A percentile compares a stretch with the other conserved stretches of the same genome.
Evolutionary conservation across 768 basidiomycete genomes (phyloP).

Genomic region (Hygrocybe coccinea): DNA sequence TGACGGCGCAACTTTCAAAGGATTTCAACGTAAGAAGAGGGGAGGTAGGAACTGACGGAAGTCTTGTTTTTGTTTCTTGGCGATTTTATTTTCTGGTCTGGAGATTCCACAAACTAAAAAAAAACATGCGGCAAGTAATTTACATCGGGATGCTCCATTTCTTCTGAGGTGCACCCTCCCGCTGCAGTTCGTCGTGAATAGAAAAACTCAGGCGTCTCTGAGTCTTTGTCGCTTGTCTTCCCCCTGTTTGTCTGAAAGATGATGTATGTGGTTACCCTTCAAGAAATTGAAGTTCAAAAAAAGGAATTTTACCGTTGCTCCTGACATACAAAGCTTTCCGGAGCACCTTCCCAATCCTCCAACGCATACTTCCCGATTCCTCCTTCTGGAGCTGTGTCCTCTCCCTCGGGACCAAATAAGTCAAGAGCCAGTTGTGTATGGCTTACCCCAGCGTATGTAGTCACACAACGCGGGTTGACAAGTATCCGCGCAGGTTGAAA

Average conservation of each 20-base stretch:
- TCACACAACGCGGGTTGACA: slow-evolving; percentile 94
- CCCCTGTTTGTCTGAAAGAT: slow-evolving; percentile 67
- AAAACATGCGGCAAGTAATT: not conserved
- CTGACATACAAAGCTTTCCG: slow-evolving; percentile 97
- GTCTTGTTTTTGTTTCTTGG: no score
- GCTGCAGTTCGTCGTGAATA: slow-evolving; percentile 64
- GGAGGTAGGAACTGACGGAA: not conserved
- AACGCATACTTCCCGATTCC: slow-evolving; percentile 70
- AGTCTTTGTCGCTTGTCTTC: slow-evolving; percentile 84
- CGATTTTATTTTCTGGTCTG: no score
- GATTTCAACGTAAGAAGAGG: slow-evolving; percentile 33
- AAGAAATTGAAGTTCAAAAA: slow-evolving; percentile 1
- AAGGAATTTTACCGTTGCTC: slow-evolving; percentile 65
- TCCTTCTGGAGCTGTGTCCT: slow-evolving; percentile 46
- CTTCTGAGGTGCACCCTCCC: not conserved
- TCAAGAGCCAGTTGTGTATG: slow-evolving; percentile 95
- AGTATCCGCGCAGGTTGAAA: slow-evolving; percentile 88
- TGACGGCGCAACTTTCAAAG: slow-evolving; percentile 65
- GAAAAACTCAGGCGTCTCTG: slow-evolving; percentile 81
- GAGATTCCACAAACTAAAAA: not conserved
- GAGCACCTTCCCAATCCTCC: slow-evolving; percentile 94
- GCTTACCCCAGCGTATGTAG: slow-evolving; percentile 95
- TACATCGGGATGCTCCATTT: not conserved
- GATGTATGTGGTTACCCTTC: slow-evolving; percentile 5
- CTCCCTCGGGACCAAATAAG: slow-evolving; percentile 74